Percentiles rank a stretch among this genome's conserved stretches.
Conservation (phyloP, 305 asterid species). For the Solanum chacoense region DNA sequence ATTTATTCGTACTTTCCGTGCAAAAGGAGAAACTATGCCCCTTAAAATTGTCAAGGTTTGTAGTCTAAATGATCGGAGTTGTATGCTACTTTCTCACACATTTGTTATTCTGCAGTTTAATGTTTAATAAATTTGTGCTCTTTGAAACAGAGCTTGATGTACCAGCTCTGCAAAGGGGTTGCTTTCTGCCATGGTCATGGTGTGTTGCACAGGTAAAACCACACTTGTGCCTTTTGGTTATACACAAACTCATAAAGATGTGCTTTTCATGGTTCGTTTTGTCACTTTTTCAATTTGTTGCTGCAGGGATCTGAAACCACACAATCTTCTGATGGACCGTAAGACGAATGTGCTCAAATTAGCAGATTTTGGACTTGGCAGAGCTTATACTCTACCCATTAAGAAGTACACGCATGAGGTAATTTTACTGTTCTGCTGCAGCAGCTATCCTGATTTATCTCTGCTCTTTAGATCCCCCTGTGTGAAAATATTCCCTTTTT, state of each 20-base stretch:
- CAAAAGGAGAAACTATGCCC: conserved; percentile 40
- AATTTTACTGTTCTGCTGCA: neutral
- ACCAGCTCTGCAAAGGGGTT: conserved; percentile 93
- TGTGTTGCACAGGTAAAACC: conserved; percentile 63
- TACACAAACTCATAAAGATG: neutral
- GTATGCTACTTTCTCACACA: neutral
- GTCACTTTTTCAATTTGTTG: neutral
- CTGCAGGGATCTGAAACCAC: conserved; percentile 92
- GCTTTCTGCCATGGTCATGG: conserved; percentile 98
- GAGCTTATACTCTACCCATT: conserved; percentile 85
- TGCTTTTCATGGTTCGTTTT: neutral
- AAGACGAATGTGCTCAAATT: conserved; percentile 82
- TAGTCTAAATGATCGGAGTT: neutral
- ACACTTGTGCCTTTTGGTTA: neutral
- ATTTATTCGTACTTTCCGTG: conserved; percentile 68
- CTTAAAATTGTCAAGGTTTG: conserved; percentile 47
- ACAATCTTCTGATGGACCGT: conserved; percentile 89
- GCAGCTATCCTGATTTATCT: neutral
- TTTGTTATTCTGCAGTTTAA: neutral
- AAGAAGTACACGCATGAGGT: conserved; percentile 98
- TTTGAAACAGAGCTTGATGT: conserved; percentile 68
- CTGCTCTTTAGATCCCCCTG: neutral
- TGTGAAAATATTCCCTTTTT: neutral
- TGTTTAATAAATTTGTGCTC: neutral
- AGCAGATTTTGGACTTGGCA: conserved; percentile 92